Evolutionary conservation across 257 asterid genomes (phyloP).

Genomic region (Solanum pimpinellifolium): DNA sequence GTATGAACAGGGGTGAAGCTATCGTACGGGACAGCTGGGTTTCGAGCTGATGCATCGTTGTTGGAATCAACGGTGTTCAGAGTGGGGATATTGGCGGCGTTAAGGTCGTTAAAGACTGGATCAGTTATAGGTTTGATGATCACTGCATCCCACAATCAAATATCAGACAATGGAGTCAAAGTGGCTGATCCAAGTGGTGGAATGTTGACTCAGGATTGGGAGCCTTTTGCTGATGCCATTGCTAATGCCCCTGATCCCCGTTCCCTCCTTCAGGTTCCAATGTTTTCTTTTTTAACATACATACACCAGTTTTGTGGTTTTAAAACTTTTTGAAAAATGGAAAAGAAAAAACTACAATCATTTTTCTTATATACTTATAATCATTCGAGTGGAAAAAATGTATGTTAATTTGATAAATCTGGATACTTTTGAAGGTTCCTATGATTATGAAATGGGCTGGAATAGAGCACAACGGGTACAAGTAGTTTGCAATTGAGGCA

Average conservation of each 20-base stretch:
- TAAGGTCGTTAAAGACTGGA: constrained; percentile 64
- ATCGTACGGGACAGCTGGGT: constrained; percentile 89
- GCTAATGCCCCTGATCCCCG: constrained; percentile 63
- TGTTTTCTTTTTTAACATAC: background rate
- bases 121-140: constrained; percentile 75
- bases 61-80: constrained; percentile 75
- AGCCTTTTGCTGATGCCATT: constrained; percentile 69
- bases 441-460: background rate
- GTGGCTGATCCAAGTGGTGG: constrained; percentile 88
- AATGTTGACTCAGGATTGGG: constrained; percentile 94
- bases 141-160: constrained; percentile 85
- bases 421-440: background rate
- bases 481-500: background rate
- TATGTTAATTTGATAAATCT: background rate
- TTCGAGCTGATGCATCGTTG: constrained; percentile 62
- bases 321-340: background rate
- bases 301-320: background rate
- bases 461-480: background rate
- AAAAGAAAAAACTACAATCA: background rate
- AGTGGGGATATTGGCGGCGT: constrained; percentile 76
- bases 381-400: background rate
- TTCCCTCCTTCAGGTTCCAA: constrained; percentile 50
- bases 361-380: background rate
- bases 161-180: constrained; percentile 79
- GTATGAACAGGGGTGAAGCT: constrained; percentile 39